A percentile compares a stretch with the other conserved stretches of the same genome.
phyloP scores from a whole-genome alignment of 2,329 filamentous ascomycete species.

The Venturia asperata region DNA sequence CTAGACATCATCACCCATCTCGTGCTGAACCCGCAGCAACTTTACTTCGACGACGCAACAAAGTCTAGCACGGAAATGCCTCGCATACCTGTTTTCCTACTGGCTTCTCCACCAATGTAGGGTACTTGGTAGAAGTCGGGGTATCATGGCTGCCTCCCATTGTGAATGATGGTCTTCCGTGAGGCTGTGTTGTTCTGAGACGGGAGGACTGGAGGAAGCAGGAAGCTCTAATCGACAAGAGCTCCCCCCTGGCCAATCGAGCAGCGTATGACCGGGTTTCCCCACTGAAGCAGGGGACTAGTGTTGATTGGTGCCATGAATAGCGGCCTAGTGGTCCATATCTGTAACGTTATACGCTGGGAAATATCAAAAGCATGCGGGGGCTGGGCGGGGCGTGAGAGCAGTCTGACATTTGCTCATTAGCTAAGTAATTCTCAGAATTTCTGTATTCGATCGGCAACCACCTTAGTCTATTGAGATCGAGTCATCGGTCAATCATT shows the following conservation, averaged over 20 bases:
- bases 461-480: too few relatives aligned
- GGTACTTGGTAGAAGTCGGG: conserved; percentile 35
- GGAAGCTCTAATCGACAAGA: conserved; percentile 3
- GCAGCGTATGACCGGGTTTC: background rate
- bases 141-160: conserved; percentile 32
- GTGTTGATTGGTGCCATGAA: too few relatives aligned
- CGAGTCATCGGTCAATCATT: too few relatives aligned
- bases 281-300: background rate
- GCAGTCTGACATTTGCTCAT: background rate
- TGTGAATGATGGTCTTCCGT: background rate
- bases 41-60: background rate
- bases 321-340: background rate
- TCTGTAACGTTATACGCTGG: background rate
- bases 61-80: too few relatives aligned
- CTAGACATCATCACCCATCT: background rate
- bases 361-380: background rate
- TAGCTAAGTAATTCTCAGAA: background rate
- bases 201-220: background rate
- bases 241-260: background rate
- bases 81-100: conserved; percentile 56
- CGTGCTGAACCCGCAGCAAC: background rate
- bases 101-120: conserved; percentile 44
- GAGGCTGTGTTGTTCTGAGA: background rate
- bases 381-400: background rate
- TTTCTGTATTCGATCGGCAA: background rate